Base-by-base conservation (phyloP, 495 filamentous ascomycete genomes). In the Coniosporium apollinis region DNA sequence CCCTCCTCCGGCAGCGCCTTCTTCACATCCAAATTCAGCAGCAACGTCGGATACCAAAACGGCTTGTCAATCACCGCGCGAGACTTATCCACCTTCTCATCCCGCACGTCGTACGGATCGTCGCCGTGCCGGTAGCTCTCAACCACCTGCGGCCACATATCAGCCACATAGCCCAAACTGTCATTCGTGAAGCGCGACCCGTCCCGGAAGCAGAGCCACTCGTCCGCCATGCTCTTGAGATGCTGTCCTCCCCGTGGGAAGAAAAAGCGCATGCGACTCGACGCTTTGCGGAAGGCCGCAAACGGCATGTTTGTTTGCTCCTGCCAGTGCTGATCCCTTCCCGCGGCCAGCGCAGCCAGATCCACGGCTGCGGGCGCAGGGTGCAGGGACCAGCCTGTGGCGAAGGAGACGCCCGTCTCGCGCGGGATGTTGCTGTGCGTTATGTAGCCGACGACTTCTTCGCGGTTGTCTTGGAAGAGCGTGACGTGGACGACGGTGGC, bases 1-100 rank as follows among this genome's bases (percentile, higher is more conserved):
- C 61, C 62, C 30, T 61, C 52, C 22, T 42, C 40, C 5, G 59
- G 61, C 14, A 65, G 34, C 25, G 52, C 43, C 33, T 63, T 65
- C 51, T 65, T 65, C 1, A 65, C 44, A 18, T 66, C 60, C 13
- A 66, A 22, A 45, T 64, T 64, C 28, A 64, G 53, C 15, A 76
- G 61, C 11, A 89, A 55, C 2, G 81, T 91, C 0, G 80, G 82
- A 57, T 85, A 87, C 83, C 83, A 87, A 46, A 65, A 66, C 6
- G 54, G 56, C 19, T 45, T 43, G 30, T 46, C 29, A n/a, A 11
- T 30, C 13, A n/a, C 49, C 32, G 22, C 37, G 9, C 41, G 46
- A 8, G 38, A 34, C 10, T 39, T 41, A 40, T 60, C 49, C 3
- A 56, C 58, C 39, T 70, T 60, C 4, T 74, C 62, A 69, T 75